Evolutionary conservation across 805 yeast species (phyloP), one percentile per base, ranked within the genome.

Genomic region (Yarrowia hollandica): DNA sequence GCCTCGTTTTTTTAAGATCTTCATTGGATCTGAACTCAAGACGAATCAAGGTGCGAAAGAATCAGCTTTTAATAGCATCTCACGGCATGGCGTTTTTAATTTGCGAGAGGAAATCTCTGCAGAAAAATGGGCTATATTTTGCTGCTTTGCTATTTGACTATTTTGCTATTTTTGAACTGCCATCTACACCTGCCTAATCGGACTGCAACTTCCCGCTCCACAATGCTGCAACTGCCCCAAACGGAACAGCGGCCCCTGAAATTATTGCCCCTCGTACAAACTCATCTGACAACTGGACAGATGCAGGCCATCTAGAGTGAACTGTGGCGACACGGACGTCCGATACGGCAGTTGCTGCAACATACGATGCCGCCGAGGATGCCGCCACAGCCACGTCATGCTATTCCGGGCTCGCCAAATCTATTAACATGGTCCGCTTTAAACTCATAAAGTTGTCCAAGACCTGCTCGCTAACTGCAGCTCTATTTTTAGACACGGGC

Each of bases 251-350:
- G 37, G 12, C 8, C 16, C 41, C 16, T 19, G 8, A 4, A 4
- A 12, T 10, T 10, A 10, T 12, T 10, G 12, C 11, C 30, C 30
- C 12, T 12, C 30, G 12, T 26, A 10, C 4, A 26, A 26, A 22
- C 19, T 23, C 30, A n/a, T 9, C n/a, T 37, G 44, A 39, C 46
- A 41, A 25, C 46, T 14, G 15, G 30, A 23, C 31, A 3, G 31
- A 41, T 16, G 46, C 46, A 41, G 46, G 46, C n/a, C 44, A 39
- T 39, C 44, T n/a, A n/a, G n/a, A n/a, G n/a, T n/a, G n/a, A n/a
- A n/a, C n/a, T n/a, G n/a, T n/a, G n/a, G n/a, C n/a, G n/a, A n/a
- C n/a, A 16, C 10, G 37, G 11, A 12, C 30, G 44, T 23, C 44
- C n/a, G 46, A 41, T 41, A 31, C 12, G 46, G 46, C 21, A 41